Percentiles rank a stretch among this genome's conserved stretches.
Conservation (phyloP, 257 asterid species). For the Solanum clarkiae region DNA sequence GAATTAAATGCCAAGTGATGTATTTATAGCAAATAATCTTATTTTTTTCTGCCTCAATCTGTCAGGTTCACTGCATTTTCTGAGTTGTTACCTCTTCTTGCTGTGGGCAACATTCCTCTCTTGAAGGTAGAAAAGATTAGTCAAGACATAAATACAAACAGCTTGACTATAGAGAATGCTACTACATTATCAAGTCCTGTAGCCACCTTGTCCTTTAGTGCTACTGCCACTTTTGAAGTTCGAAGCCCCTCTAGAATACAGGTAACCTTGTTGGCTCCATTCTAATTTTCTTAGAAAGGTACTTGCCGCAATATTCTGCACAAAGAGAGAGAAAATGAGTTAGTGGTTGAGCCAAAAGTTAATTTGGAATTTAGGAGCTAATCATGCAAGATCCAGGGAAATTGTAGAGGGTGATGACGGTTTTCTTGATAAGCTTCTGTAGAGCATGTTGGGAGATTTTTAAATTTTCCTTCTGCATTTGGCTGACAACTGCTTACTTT, state of each 20-base stretch:
- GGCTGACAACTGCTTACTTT: not conserved
- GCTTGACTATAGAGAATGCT: slow-evolving; percentile 60
- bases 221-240: slow-evolving; percentile 78
- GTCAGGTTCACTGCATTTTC: slow-evolving; percentile 92
- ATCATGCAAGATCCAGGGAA: not conserved
- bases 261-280: slow-evolving; percentile 17
- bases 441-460: not conserved
- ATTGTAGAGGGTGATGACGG: not conserved
- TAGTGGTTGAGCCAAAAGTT: not conserved
- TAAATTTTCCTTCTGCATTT: not conserved
- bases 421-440: not conserved
- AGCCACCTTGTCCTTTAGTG: slow-evolving; percentile 59
- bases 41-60: slow-evolving; percentile 7
- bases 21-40: not conserved
- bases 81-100: slow-evolving; percentile 88
- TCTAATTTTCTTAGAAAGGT: not conserved
- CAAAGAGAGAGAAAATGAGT: not conserved
- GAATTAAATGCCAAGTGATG: not conserved
- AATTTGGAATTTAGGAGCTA: not conserved
- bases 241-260: slow-evolving; percentile 81
- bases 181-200: slow-evolving; percentile 54
- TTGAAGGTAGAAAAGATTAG: slow-evolving; percentile 78
- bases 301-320: not conserved
- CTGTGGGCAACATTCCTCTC: slow-evolving; percentile 54
- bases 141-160: slow-evolving; percentile 58